Evolutionary conservation across 2,329 filamentous ascomycete species (phyloP).

Genomic region (Tolypocladium album): DNA sequence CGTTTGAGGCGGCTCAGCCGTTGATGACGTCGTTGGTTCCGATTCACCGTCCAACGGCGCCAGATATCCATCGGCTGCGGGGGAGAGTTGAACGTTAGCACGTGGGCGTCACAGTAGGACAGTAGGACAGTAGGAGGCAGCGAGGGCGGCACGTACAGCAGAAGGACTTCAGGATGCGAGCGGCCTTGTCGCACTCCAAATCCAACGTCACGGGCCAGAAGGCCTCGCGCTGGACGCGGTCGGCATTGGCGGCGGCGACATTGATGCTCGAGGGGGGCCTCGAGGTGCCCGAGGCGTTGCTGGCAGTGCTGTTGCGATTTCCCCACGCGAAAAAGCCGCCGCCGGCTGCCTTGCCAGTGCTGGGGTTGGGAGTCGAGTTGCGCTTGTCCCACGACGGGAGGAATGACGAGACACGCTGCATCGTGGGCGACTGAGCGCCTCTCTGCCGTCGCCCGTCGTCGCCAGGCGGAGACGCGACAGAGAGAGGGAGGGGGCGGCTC

Average conservation of each 20-base stretch:
- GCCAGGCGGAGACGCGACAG: constrained; percentile 20
- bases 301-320: constrained; percentile 33
- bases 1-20: constrained; percentile 31
- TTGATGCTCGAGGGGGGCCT: constrained; percentile 21
- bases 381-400: constrained; percentile 35
- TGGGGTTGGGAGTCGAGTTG: constrained; percentile 22
- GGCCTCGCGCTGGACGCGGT: constrained; percentile 42
- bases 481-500: constrained; percentile 15
- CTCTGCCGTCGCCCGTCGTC: constrained; percentile 22
- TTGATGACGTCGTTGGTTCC: constrained; percentile 11
- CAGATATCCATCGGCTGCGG: constrained; percentile 44
- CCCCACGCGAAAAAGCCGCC: constrained; percentile 32
- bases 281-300: constrained; percentile 7
- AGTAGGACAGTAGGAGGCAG: neutral
- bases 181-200: constrained; percentile 84
- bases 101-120: neutral
- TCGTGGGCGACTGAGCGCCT: constrained; percentile 21
- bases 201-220: constrained; percentile 83
- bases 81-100: neutral
- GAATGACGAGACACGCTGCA: constrained; percentile 33
- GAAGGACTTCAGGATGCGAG: constrained; percentile 80
- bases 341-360: constrained; percentile 18
- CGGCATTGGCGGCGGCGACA: constrained; percentile 20
- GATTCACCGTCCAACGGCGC: constrained; percentile 25
- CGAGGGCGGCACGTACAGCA: constrained; percentile 48